Evolutionary conservation across 2,329 filamentous ascomycete species (phyloP).

Genomic region (Thelonectria blattea): DNA sequence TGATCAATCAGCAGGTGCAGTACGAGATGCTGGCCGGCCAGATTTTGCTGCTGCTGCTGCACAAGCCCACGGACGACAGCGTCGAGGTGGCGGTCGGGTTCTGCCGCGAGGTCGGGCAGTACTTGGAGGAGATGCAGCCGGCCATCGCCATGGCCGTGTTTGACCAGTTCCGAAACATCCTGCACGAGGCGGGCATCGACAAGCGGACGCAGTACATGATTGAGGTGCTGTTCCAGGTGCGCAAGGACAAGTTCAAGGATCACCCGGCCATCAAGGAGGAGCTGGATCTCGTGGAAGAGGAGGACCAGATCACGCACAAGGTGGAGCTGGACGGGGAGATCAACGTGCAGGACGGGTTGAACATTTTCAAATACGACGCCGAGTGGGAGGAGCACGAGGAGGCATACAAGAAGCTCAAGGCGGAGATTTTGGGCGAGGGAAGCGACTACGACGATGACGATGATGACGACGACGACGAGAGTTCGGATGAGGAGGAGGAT

Average conservation of each 20-base stretch:
- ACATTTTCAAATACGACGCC: conserved; percentile 93
- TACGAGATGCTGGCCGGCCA: conserved; percentile 94
- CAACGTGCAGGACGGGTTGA: conserved; percentile 84
- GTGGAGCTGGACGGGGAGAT: conserved; percentile 83
- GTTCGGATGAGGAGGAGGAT: conserved; percentile 72
- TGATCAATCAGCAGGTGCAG: conserved; percentile 95
- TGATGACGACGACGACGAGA: conserved; percentile 64
- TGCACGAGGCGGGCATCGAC: conserved; percentile 96
- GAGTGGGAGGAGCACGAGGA: conserved; percentile 92
- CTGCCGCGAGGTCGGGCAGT: conserved; percentile 90
- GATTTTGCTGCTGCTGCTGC: conserved; percentile 86
- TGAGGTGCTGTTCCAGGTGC: conserved; percentile 94
- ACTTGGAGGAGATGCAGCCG: conserved; percentile 93
- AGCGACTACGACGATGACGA: conserved; percentile 82
- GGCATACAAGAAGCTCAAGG: conserved; percentile 87
- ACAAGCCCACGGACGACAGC: conserved; percentile 96
- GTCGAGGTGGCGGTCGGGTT: conserved; percentile 97
- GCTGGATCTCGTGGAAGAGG: conserved; percentile 93
- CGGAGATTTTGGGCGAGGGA: conserved; percentile 92
- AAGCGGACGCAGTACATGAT: conserved; percentile 99
- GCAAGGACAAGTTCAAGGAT: conserved; percentile 96
- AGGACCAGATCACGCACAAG: conserved; percentile 95
- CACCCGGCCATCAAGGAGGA: conserved; percentile 91
- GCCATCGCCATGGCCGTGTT: conserved; percentile 89
- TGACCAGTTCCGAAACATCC: conserved; percentile 92